Conservation (phyloP, 352 stramenopile species). For the Pythium periplocum region DNA sequence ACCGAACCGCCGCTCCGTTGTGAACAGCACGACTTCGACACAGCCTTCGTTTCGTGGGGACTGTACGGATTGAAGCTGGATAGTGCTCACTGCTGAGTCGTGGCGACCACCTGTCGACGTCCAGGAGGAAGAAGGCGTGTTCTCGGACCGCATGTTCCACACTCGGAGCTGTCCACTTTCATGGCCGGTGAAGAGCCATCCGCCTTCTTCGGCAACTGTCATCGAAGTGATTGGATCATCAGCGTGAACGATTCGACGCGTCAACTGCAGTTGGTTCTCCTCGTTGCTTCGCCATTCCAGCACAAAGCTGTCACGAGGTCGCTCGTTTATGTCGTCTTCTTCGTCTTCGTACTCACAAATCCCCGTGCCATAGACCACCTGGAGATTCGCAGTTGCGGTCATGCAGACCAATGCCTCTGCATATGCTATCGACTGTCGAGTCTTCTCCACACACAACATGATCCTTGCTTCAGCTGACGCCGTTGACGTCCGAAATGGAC, state of each 20-base stretch:
- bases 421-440: constrained; percentile 25
- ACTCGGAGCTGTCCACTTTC: constrained; percentile 35
- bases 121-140: too few species aligned
- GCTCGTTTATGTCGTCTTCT: constrained; percentile 2
- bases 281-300: constrained; percentile 27
- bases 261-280: constrained; percentile 13
- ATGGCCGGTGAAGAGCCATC: constrained; percentile 56
- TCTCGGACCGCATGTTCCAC: constrained; percentile 27
- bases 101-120: neutral
- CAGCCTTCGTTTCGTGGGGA: neutral
- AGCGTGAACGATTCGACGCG: constrained; percentile 15
- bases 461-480: constrained; percentile 12
- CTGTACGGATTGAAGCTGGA: constrained; percentile 5
- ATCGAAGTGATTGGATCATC: constrained; percentile 29
- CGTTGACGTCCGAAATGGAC: constrained; percentile 14
- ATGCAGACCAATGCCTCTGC: constrained; percentile 32
- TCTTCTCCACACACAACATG: constrained; percentile 54
- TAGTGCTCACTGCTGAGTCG: constrained; percentile 8
- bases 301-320: constrained; percentile 16
- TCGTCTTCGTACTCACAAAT: constrained; percentile 5
- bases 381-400: constrained; percentile 19
- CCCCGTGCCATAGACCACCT: constrained; percentile 32
- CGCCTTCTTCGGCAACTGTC: constrained; percentile 23
- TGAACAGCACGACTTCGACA: constrained; percentile 10
- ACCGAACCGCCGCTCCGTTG: constrained; percentile 12